These are phyloP conservation scores for Rhodomyrtus tomentosa DNA, from an alignment of 345 rosid genomes.

Conservation along the genomic window DNA sequence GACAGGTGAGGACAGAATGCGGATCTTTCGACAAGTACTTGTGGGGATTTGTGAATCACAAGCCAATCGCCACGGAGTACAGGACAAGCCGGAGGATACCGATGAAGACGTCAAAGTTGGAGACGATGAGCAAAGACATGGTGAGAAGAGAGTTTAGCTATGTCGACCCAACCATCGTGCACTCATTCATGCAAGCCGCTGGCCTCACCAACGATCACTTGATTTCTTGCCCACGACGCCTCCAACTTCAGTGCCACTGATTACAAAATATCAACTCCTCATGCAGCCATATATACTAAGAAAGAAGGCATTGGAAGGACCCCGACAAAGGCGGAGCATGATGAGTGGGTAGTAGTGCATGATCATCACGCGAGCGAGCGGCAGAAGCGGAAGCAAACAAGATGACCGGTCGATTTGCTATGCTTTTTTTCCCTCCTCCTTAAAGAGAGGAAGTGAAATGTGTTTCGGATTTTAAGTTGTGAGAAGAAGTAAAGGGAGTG, in stretches of 20 bases:
- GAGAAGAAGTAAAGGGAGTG: no score
- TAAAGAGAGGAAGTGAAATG: no score
- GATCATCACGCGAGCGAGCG: background rate
- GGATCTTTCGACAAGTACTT: slow-evolving; percentile 46
- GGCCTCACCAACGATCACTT: slow-evolving; percentile 62
- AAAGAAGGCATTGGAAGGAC: background rate
- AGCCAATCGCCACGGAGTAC: slow-evolving; percentile 37
- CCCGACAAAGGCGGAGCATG: background rate
- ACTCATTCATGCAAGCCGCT: slow-evolving; percentile 62
- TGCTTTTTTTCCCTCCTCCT: background rate
- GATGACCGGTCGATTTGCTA: background rate
- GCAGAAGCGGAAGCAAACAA: background rate
- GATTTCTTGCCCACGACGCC: slow-evolving; percentile 41
- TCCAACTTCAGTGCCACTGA: background rate
- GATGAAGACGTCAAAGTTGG: slow-evolving; percentile 59
- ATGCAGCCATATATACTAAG: background rate
- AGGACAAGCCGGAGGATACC: slow-evolving; percentile 53
- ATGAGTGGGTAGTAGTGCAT: background rate
- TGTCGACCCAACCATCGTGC: slow-evolving; percentile 51
- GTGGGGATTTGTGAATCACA: slow-evolving; percentile 51
- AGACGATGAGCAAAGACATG: slow-evolving; percentile 66
- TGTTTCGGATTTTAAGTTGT: no score
- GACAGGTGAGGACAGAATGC: slow-evolving; percentile 32
- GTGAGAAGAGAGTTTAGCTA: slow-evolving; percentile 47
- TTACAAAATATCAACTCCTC: background rate